Base-by-base conservation (phyloP, 495 filamentous ascomycete species). In the Xylaria longipes region DNA sequence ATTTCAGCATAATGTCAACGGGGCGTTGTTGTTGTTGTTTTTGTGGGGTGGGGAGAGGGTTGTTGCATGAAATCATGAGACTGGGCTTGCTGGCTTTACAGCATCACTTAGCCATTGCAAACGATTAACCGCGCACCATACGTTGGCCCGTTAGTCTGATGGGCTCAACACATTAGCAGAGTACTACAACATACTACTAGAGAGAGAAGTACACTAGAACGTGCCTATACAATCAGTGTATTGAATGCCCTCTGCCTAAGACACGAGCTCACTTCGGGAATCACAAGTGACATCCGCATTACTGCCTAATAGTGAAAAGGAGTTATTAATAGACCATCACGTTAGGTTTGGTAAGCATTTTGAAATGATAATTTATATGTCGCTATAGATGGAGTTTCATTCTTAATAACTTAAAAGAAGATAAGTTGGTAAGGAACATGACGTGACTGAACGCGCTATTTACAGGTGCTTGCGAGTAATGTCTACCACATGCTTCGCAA, bases 401-500 rank as follows among this genome's bases (percentile, higher is more conserved):
- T 17, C 7, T 12, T 27, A 3, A 27, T 54, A 27, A 11, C 22
- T 29, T 12, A 54, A 14, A 25, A 27, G 15, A 17, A 58, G n/a
- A 1, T n/a, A n/a, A 6, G 1, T 17, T 1, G 14, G 14, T 43
- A 43, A 25, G 46, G n/a, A 9, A 3, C 9, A 35, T 58, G 29
- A 37, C 31, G 2, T 43, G n/a, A 63, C 60, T 39, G 9, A 25
- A 7, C 60, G 37, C 15, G 33, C 33, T 68, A 17, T 29, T 54
- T 64, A 71, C 48, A 71, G 14, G 48, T 71, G 27, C 27, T 56
- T 71, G 45, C 69, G 35, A 45, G 69, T 65, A 20, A 9, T 20
- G 20, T 71, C 60, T 11, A 71, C 39, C 1, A 78, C 68, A 71
- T 78, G 64, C 58, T 72, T 74, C 39, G 75, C 75, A 58, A 77